Evolutionary conservation across 2,329 filamentous ascomycete species (phyloP).

Genomic region (Ceratocystis colombiana): DNA sequence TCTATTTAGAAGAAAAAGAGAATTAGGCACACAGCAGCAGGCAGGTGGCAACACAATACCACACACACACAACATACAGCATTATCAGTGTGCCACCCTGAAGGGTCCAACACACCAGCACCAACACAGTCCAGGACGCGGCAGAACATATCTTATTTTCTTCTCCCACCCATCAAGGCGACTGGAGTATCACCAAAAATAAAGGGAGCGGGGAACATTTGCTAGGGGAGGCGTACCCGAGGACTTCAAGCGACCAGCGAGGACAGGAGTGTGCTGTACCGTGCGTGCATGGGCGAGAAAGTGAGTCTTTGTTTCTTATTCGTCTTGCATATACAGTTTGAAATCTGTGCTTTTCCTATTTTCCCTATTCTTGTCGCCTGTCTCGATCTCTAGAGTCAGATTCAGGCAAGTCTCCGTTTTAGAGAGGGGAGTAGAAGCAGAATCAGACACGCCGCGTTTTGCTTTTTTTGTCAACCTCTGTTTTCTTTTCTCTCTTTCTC

Average conservation of each 20-base stretch:
- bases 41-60: background rate
- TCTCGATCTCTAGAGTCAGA: constrained; percentile 14
- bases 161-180: background rate
- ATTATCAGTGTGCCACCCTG: background rate
- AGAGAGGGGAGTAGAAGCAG: background rate
- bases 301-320: constrained; percentile 8
- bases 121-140: background rate
- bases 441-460: background rate
- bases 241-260: background rate
- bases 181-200: constrained; percentile 1
- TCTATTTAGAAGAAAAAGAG: background rate
- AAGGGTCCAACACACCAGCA: constrained; percentile 2
- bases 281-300: background rate
- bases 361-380: constrained; percentile 13
- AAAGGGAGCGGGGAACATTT: background rate
- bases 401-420: constrained; percentile 7
- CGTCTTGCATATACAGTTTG: constrained; percentile 10
- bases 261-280: background rate
- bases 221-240: background rate
- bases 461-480: background rate
- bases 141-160: no score
- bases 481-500: background rate
- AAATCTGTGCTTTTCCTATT: constrained; percentile 5
- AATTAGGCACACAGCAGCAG: constrained; percentile 8
- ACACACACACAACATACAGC: background rate